phyloP scores from a whole-genome alignment of 768 basidiomycete genomes.

The Lactarius evosmus region DNA sequence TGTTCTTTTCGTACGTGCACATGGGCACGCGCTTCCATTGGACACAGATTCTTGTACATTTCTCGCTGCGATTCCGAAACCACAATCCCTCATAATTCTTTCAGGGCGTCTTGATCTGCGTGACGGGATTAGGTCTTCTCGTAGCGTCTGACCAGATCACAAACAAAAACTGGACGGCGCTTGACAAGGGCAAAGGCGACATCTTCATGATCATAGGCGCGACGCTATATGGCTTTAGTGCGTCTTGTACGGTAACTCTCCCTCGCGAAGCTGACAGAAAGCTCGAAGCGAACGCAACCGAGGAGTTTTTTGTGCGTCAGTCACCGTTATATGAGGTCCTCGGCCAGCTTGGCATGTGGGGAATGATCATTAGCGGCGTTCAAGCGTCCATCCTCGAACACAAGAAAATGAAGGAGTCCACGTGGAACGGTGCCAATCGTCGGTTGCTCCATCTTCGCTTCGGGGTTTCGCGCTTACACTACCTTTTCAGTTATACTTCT shows the following conservation, averaged over 20 bases:
- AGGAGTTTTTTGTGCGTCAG: slow-evolving; percentile 80
- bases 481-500: slow-evolving; percentile 46
- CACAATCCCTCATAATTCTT: neutral
- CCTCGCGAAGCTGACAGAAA: neutral
- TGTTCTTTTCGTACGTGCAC: slow-evolving; percentile 81
- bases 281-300: slow-evolving; percentile 73
- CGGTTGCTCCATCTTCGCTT: slow-evolving; percentile 31
- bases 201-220: slow-evolving; percentile 85
- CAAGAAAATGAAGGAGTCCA: slow-evolving; percentile 55
- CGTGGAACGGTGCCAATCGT: slow-evolving; percentile 75
- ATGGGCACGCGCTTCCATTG: slow-evolving; percentile 78
- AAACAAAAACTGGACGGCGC: slow-evolving; percentile 66
- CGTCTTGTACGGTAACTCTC: slow-evolving; percentile 32
- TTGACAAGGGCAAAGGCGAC: slow-evolving; percentile 71
- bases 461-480: slow-evolving; percentile 13
- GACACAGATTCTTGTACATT: slow-evolving; percentile 71
- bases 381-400: slow-evolving; percentile 78
- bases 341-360: slow-evolving; percentile 85
- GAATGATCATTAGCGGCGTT: slow-evolving; percentile 71
- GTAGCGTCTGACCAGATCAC: slow-evolving; percentile 78
- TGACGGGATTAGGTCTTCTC: slow-evolving; percentile 74
- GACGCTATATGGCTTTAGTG: slow-evolving; percentile 83
- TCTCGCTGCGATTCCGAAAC: neutral
- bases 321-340: slow-evolving; percentile 84
- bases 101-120: slow-evolving; percentile 69